A percentile compares a stretch with the other conserved stretches of the same genome.
Conservation (phyloP, 306 rosid genomes). For the Rosa lucieae region DNA sequence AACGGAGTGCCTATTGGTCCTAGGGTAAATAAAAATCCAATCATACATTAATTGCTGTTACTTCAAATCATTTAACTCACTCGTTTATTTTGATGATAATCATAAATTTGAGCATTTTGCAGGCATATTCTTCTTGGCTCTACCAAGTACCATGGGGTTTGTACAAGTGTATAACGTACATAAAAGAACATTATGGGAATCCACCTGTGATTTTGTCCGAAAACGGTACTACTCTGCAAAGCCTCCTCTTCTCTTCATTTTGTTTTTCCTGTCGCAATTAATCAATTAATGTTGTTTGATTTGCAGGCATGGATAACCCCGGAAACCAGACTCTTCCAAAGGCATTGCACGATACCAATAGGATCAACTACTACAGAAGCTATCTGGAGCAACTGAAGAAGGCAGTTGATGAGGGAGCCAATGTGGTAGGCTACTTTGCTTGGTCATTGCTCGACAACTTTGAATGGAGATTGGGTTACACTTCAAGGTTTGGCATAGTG, state of each 20-base stretch:
- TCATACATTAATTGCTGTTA: background rate
- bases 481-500: slow-evolving; percentile 88
- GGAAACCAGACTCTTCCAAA: slow-evolving; percentile 55
- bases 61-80: background rate
- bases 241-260: background rate
- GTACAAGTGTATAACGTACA: slow-evolving; percentile 70
- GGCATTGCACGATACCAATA: slow-evolving; percentile 68
- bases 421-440: slow-evolving; percentile 76
- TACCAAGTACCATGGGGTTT: slow-evolving; percentile 95
- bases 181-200: slow-evolving; percentile 76
- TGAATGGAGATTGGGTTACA: slow-evolving; percentile 92
- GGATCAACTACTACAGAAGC: slow-evolving; percentile 66
- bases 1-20: slow-evolving; percentile 83
- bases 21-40: slow-evolving; percentile 31
- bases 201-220: slow-evolving; percentile 78
- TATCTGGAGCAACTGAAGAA: slow-evolving; percentile 71
- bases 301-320: slow-evolving; percentile 82
- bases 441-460: slow-evolving; percentile 95
- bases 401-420: slow-evolving; percentile 75
- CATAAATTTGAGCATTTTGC: slow-evolving; percentile 14
- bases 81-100: background rate
- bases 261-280: background rate
- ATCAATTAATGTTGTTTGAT: background rate
- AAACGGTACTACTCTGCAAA: slow-evolving; percentile 51
- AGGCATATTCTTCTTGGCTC: slow-evolving; percentile 88